Evolutionary conservation across 192 early-diverging fungal genomes (phyloP), one percentile per base, ranked within the genome.

Genomic region (Podila verticillata): DNA sequence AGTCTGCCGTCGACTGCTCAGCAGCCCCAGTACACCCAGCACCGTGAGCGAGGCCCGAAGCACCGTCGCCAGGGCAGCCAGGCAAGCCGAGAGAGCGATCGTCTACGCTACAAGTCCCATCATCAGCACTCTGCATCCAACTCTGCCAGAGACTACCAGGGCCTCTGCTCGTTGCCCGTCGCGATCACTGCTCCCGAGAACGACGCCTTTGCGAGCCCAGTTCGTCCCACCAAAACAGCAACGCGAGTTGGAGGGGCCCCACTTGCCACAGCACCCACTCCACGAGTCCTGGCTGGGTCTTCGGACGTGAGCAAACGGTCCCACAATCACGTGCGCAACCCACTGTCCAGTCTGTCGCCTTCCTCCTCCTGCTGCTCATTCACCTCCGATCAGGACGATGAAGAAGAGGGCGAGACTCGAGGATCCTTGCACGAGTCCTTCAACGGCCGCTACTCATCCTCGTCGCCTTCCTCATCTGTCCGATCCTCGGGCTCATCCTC

Each of bases 281-380:
- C 74, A 22, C 48, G 74, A 4, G 65, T 75, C 19, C 51, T 68
- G 2, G 29, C 1, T 54, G 24, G n/a, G 20, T 24, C 51, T 8
- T 54, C 5, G n/a, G 51, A 54, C 22, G 51, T 54, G 51, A 54
- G 51, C 8, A 26, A 54, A 7, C 51, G 24, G 39, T 17, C 39
- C 51, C 51, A 26, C 1, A 26, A 9, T 17, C 51, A 54, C 24
- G 10, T 54, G 7, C 51, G 22, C 1, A 68, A 69, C 61, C 57
- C 66, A 4, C 54, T 68, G 15, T 24, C 65, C 0, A 63, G 63
- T 4, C 32, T 80, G 29, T 80, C 77, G 17, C 77, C 65, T 20
- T 60, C 77, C 0, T 67, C 77, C 10, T 80, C 77, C 7, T 80
- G 56, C 29, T 60, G 69, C 13, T 72, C 70, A 2, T 68, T 63